These are phyloP conservation scores for Trichoderma afroharzianum DNA, from an alignment of 2,329 filamentous ascomycete species.

Conservation along the genomic window DNA sequence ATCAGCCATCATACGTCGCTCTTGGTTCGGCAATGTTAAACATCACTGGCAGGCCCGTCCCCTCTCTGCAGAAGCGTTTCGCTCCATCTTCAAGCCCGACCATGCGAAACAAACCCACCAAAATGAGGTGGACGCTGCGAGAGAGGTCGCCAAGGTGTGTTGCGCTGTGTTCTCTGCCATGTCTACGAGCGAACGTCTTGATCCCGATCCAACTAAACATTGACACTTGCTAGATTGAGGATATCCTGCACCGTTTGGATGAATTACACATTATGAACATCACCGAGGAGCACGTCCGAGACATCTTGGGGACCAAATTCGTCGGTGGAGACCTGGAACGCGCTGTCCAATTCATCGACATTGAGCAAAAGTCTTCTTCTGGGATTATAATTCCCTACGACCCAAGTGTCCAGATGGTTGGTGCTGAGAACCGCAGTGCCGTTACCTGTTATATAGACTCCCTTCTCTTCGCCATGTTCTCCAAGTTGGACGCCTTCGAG, in stretches of 20 bases:
- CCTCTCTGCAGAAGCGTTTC: slow-evolving; percentile 55
- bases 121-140: slow-evolving; percentile 20
- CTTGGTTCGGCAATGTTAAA: slow-evolving; percentile 17
- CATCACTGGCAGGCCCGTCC: slow-evolving; percentile 44
- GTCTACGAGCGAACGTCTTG: not conserved
- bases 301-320: slow-evolving; percentile 57
- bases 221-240: slow-evolving; percentile 36
- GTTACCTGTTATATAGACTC: slow-evolving; percentile 96
- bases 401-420: slow-evolving; percentile 67
- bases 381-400: slow-evolving; percentile 75
- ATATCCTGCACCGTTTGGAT: slow-evolving; percentile 38
- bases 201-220: not conserved
- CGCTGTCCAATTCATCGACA: slow-evolving; percentile 70
- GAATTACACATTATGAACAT: slow-evolving; percentile 46
- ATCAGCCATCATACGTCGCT: not conserved
- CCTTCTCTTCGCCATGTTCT: slow-evolving; percentile 93
- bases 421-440: slow-evolving; percentile 78
- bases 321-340: slow-evolving; percentile 68
- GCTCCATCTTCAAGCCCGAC: slow-evolving; percentile 62
- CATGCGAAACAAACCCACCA: slow-evolving; percentile 45
- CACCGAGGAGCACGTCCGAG: slow-evolving; percentile 54
- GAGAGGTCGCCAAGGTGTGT: slow-evolving; percentile 39
- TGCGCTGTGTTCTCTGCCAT: not conserved
- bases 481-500: slow-evolving; percentile 84
- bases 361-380: slow-evolving; percentile 77